phyloP scores from a whole-genome alignment of 2,329 filamentous ascomycete species.

The Cordyceps tenuipes region DNA sequence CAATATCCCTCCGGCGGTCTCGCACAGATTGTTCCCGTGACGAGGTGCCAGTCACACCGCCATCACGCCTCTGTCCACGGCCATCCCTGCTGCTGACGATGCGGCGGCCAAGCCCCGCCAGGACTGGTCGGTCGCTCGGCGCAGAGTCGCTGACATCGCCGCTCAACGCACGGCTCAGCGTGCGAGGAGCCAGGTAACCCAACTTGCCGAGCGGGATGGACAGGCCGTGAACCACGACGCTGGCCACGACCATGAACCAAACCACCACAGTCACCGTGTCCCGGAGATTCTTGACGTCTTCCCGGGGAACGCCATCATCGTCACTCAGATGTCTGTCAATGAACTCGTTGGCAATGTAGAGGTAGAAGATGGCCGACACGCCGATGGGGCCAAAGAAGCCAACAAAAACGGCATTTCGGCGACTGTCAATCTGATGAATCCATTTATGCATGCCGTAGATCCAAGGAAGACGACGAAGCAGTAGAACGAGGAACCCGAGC shows the following conservation, averaged over 20 bases:
- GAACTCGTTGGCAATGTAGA: slow-evolving; percentile 74
- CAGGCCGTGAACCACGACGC: slow-evolving; percentile 76
- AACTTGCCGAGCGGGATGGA: slow-evolving; percentile 71
- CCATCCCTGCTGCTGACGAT: slow-evolving; percentile 7
- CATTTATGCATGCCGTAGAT: slow-evolving; percentile 64
- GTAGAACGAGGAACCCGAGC: slow-evolving; percentile 66
- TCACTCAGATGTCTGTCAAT: slow-evolving; percentile 42
- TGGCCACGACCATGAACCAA: slow-evolving; percentile 80
- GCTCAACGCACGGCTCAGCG: slow-evolving; percentile 33
- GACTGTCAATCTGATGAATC: slow-evolving; percentile 70
- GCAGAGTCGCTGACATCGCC: slow-evolving; percentile 7
- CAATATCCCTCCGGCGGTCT: not conserved
- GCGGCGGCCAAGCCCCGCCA: slow-evolving; percentile 9
- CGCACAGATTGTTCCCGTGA: not conserved
- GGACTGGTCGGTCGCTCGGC: not conserved
- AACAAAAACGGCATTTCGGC: slow-evolving; percentile 71
- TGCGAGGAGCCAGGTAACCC: slow-evolving; percentile 53
- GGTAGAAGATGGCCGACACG: slow-evolving; percentile 82
- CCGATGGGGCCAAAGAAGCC: slow-evolving; percentile 93
- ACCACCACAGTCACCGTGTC: slow-evolving; percentile 66
- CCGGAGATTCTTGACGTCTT: slow-evolving; percentile 56
- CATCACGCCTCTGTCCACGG: not conserved
- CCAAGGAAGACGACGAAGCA: slow-evolving; percentile 70
- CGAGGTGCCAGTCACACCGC: not conserved
- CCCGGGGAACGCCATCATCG: slow-evolving; percentile 50